phyloP scores from a whole-genome alignment of 257 asterid genomes.

The Capsicum pubescens region DNA sequence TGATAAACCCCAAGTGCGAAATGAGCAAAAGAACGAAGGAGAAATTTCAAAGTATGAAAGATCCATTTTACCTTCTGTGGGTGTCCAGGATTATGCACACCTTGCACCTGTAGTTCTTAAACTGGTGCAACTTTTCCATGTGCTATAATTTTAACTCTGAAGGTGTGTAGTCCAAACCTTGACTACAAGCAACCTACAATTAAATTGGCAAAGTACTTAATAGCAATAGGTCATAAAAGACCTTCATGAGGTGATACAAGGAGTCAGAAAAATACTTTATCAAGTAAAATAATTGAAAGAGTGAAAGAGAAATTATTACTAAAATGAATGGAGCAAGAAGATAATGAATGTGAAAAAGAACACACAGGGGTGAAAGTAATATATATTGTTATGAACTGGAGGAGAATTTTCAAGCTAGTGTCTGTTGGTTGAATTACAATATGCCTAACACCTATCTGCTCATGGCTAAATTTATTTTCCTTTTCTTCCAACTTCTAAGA shows the following conservation, averaged over 20 bases:
- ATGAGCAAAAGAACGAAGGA: background rate
- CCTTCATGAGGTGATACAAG: background rate
- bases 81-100: constrained; percentile 57
- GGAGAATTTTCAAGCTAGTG: background rate
- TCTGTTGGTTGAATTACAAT: background rate
- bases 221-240: background rate
- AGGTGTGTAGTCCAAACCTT: constrained; percentile 61
- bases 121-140: constrained; percentile 72
- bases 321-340: constrained; percentile 6
- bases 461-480: constrained; percentile 5
- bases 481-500: too few relatives aligned
- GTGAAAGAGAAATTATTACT: background rate
- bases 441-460: background rate
- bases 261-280: background rate
- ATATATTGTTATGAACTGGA: constrained; percentile 11
- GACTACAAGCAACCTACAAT: constrained; percentile 70
- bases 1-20: too few relatives aligned
- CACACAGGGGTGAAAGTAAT: background rate
- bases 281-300: constrained; percentile 17
- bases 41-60: background rate
- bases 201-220: constrained; percentile 4
- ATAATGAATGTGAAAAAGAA: constrained; percentile 3
- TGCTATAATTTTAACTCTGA: constrained; percentile 70
- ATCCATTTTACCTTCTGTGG: constrained; percentile 57
- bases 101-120: constrained; percentile 71